Evolutionary conservation across 768 basidiomycete species (phyloP), one percentile per base, ranked within the genome.

Genomic region (Boletales sp.): DNA sequence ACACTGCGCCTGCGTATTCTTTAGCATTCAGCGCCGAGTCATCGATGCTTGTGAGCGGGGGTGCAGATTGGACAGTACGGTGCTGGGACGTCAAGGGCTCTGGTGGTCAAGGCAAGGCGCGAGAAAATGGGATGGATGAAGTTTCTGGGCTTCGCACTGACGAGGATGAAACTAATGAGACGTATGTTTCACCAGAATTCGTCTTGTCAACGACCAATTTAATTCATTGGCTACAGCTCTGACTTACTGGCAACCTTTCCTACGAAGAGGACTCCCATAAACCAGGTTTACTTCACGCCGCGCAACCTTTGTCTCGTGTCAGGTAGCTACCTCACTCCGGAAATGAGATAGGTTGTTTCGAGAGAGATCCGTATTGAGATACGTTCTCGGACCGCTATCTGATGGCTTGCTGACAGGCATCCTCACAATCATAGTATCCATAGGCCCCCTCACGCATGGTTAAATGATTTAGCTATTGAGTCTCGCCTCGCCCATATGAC

Each of bases 11-110:
- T 1, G 83, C 98, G 52, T 88, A 95, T 63, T 89, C 90, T 3
- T 78, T 99, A 19, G 79, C 90, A 0, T 99, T 97, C 68, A 93
- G 90, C 51, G 88, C 86, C 21, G 96, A 97, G 67, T 94, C 93
- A 0, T 84, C 85, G 2, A 68, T 98, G 47, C 80, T 99, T 33
- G 86, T 97, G 12, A 94, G 91, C 51, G 94, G 94, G 7, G 80
- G 88, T 21, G 83, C 92, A 30, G 96, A 99, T 65, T 94, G 91
- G 81, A 97, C 96, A 1, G 94, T 97, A 15, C 79, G 95, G n/a
- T 94, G 93, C 50, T 99, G 96, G 96, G 96, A 99, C 65, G 86
- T 96, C 33, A 94, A 89, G 68, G 70, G 77, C 40, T 69, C 86
- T 10, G 92, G 90, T 11, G 89, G 89, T 1, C 77, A 75, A 21